Evolutionary conservation across 140 eudicot genomes (phyloP), one percentile per base, ranked within the genome.

Genomic region (Senecio squalidus): DNA sequence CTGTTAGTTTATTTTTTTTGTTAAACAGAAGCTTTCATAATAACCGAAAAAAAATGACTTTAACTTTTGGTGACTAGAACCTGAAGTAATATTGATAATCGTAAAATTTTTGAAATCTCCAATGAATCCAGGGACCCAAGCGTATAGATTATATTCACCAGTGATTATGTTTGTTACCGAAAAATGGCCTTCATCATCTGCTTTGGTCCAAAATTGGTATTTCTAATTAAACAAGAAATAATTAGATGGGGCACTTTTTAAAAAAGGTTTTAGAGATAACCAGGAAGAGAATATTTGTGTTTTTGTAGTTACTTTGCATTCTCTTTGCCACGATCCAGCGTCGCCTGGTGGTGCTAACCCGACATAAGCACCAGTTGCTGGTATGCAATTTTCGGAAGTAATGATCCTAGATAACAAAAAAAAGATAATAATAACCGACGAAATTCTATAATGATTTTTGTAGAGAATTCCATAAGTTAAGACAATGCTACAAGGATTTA

Each of bases 331-430:
- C n/a, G 97, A 89, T 61, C 92, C 92, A 15, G 29, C 54, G 1
- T 79, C 87, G 27, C 89, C 95, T 2, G 94, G 94, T 24, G 76
- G 74, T 30, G 94, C 95, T 54, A 89, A 68, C n/a, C 95, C 95
- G 1, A 85, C 58, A 24, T 66, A 85, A 40, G 95, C 88, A 13
- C 81, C 84, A 9, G 60, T 73, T 47, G 82, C 97, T 8, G 80
- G 46, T 5, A 84, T 65, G 33, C 17, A 15, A 20, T 67, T 75
- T 27, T 63, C 44, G 45, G 60, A 27, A 9, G 3, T 25, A 41
- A 62, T 33, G 33, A 62, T 24, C 60, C 76, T 71, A 41, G 23
- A 55, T 51, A 77, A 64, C 81, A 74, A 60, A 18, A 24, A 11
- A 9, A 62, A 23, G 41, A 36, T 13, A 15, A 40, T 8, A 30